A percentile compares a stretch with the other conserved stretches of the same genome.
phyloP scores from a whole-genome alignment of 1,284 basidiomycete species.

The Golubevia sp. region DNA sequence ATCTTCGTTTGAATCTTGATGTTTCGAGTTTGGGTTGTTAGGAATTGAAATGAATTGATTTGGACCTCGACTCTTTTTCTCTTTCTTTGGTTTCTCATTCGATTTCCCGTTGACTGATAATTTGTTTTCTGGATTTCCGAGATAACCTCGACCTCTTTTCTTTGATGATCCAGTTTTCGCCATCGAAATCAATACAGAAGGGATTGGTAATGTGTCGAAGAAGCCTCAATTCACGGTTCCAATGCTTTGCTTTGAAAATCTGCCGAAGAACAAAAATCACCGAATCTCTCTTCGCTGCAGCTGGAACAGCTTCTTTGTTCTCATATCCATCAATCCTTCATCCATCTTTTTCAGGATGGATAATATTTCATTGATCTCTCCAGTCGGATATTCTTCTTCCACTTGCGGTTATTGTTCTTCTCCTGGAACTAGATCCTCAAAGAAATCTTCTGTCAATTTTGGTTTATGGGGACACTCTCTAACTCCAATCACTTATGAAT shows the following conservation, averaged over 20 bases:
- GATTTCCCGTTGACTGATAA: background rate
- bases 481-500: slow-evolving; percentile 23
- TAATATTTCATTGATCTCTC: slow-evolving; percentile 27
- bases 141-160: background rate
- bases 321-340: too few relatives aligned
- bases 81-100: background rate
- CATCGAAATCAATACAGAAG: too few relatives aligned
- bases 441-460: slow-evolving; percentile 60
- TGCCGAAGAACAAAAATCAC: too few relatives aligned
- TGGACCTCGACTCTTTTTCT: background rate
- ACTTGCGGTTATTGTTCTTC: slow-evolving; percentile 65
- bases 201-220: too few relatives aligned
- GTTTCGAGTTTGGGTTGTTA: background rate
- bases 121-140: background rate
- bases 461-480: slow-evolving; percentile 38
- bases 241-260: too few relatives aligned
- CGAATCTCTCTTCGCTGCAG: too few relatives aligned
- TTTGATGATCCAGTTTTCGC: background rate
- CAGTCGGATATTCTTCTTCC: slow-evolving; percentile 64
- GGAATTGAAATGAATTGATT: background rate
- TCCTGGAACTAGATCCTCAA: slow-evolving; percentile 45
- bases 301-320: too few relatives aligned
- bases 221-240: too few relatives aligned
- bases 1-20: too few relatives aligned
- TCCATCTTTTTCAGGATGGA: too few relatives aligned